A percentile compares a stretch with the other conserved stretches of the same genome.
phyloP scores from a whole-genome alignment of 1,139 yeast genomes.

The Arxiozyma slooffiae region DNA sequence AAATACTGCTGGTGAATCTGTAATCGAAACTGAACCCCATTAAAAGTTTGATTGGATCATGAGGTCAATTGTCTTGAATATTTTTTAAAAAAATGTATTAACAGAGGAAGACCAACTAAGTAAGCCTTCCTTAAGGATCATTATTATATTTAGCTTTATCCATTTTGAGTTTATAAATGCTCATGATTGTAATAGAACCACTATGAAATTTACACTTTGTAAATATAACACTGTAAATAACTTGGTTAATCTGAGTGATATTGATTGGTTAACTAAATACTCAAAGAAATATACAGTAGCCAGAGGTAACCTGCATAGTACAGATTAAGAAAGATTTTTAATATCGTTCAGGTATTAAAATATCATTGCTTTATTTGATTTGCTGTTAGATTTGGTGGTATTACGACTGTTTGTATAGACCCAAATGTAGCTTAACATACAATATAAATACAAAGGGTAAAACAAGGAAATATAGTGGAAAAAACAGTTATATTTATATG shows the following conservation, averaged over 20 bases:
- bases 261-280: constrained; percentile 83
- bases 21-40: constrained; percentile 90
- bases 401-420: neutral
- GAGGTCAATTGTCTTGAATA: constrained; percentile 55
- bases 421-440: constrained; percentile 24
- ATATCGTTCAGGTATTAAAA: constrained; percentile 33
- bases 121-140: constrained; percentile 77
- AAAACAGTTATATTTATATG: constrained; percentile 36
- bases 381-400: neutral
- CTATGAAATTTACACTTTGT: constrained; percentile 55
- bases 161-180: constrained; percentile 47
- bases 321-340: constrained; percentile 45
- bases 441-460: constrained; percentile 44
- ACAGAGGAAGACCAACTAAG: constrained; percentile 87
- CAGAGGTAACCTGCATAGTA: constrained; percentile 76
- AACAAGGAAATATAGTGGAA: constrained; percentile 41
- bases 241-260: constrained; percentile 60
- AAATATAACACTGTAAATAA: constrained; percentile 55
- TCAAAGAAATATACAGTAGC: constrained; percentile 77
- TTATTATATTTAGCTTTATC: constrained; percentile 50
- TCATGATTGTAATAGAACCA: constrained; percentile 58
- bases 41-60: constrained; percentile 64
- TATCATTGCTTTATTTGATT: neutral
- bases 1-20: constrained; percentile 83
- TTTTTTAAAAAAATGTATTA: constrained; percentile 74